Base-by-base conservation (phyloP, 2,329 filamentous ascomycete genomes). In the Botrytis pseudocinerea region DNA sequence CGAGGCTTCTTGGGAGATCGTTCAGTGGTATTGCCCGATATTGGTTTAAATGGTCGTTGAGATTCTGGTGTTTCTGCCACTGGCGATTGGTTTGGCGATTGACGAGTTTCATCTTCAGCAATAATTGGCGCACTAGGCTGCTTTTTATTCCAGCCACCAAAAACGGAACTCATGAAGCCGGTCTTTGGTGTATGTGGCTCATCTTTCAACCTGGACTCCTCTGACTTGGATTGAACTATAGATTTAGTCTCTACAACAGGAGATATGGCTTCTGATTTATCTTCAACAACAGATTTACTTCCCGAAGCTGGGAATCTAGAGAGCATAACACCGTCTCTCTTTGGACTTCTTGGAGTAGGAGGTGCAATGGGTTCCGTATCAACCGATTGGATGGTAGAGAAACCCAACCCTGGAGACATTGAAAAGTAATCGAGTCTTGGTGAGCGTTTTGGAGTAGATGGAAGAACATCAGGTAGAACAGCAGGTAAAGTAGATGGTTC, bases 91-190 rank as follows among this genome's bases (percentile, higher is more conserved):
- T 81, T 83, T 25, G 83, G 84, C 48, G 87, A 86, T 76, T 90
- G 88, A 60, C 86, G 84, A 4, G 89, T 89, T 75, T 89, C 87
- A 77, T 93, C 90, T 79, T 92, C 90, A 4, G 89, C 88, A 79
- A 92, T 90, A 69, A 88, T 78, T 14, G 85, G 84, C 0, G 66
- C 22, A 70, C 28, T 38, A n/a, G 82, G 81, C 78, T 32, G 81
- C 80, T 73, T 82, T 83, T 76, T 86, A 73, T 83, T 83, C 77
- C 85, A 84, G 73, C 84, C 81, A 74, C 84, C 81, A 79, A 85
- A 80, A 66, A 85, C 80, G 75, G 84, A 81, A 62, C 82, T 82
- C 73, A 86, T 81, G 73, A 85, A 80, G 46, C 80, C 81, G 76
- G 81, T 80, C 78, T 80, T 83, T 78, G 85, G 82, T 32, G 83